Conservation (phyloP, 2,329 filamentous ascomycete genomes). For the Fusarium pilosicola region DNA sequence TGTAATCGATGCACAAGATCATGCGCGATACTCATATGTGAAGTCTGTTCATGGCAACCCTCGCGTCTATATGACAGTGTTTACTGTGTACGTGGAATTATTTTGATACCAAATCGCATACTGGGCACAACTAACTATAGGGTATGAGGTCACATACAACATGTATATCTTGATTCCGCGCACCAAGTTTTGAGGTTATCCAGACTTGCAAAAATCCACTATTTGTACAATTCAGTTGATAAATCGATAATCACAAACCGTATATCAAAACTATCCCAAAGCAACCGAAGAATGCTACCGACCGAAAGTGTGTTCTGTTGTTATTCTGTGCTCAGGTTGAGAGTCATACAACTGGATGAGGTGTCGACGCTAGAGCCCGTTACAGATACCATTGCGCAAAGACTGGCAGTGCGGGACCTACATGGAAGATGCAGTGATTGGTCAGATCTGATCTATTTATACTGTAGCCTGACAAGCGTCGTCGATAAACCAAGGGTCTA, state of each 20-base stretch:
- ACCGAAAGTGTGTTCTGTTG: not conserved
- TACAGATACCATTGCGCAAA: conserved; percentile 3
- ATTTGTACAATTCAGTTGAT: not conserved
- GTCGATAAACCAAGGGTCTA: not conserved
- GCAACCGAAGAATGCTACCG: not conserved
- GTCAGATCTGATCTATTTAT: not conserved
- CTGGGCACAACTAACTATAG: not conserved
- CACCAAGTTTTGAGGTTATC: not conserved
- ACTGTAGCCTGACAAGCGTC: not conserved
- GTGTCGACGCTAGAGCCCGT: not conserved
- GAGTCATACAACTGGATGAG: not conserved
- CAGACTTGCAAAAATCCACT: not conserved
- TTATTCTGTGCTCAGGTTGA: not conserved
- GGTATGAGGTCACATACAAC: not conserved
- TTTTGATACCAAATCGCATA: not conserved
- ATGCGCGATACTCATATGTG: not conserved
- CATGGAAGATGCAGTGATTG: not conserved
- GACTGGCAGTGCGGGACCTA: not conserved
- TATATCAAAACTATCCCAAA: not conserved
- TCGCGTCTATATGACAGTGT: not conserved
- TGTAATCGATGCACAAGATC: not conserved
- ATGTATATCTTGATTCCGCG: not conserved
- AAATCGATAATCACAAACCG: not conserved
- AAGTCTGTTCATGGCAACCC: not conserved
- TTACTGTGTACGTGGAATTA: not conserved